Conservation (phyloP, 2,329 filamentous ascomycete species). For the Passalora sequoiae region DNA sequence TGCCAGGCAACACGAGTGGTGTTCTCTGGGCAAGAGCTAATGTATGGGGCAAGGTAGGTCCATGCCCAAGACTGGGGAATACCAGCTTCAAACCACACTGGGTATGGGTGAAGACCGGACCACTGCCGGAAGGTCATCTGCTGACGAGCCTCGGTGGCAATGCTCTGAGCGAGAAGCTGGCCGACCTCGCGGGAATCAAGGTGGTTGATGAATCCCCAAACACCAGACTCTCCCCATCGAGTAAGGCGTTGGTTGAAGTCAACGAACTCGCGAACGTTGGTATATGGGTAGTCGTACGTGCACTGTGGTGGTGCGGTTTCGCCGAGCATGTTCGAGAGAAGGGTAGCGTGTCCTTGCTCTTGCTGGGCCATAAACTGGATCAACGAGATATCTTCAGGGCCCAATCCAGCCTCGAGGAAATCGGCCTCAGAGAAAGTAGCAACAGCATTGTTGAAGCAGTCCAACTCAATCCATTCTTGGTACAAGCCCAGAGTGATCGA, state of each 20-base stretch:
- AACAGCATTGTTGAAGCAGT: slow-evolving; percentile 73
- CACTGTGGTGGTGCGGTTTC: slow-evolving; percentile 65
- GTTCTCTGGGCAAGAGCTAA: slow-evolving; percentile 66
- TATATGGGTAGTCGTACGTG: slow-evolving; percentile 75
- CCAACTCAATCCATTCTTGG: slow-evolving; percentile 79
- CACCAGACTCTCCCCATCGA: slow-evolving; percentile 70
- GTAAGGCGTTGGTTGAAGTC: slow-evolving; percentile 86
- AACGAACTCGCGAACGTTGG: slow-evolving; percentile 68
- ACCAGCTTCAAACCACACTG: slow-evolving; percentile 73
- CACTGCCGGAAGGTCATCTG: slow-evolving; percentile 83
- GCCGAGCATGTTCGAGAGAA: slow-evolving; percentile 74
- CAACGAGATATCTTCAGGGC: slow-evolving; percentile 62
- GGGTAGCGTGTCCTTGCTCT: slow-evolving; percentile 70
- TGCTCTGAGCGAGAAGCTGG: slow-evolving; percentile 67
- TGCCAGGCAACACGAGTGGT: slow-evolving; percentile 76
- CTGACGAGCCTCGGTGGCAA: slow-evolving; percentile 74
- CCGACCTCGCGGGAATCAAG: slow-evolving; percentile 70
- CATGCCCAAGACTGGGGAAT: slow-evolving; percentile 81
- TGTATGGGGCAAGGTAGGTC: slow-evolving; percentile 76
- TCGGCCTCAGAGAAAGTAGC: slow-evolving; percentile 63
- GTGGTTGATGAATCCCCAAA: slow-evolving; percentile 75
- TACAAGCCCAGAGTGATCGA: slow-evolving; percentile 70
- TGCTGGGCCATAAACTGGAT: slow-evolving; percentile 74
- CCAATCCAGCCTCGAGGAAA: slow-evolving; percentile 64
- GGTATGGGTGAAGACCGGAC: slow-evolving; percentile 72